A percentile compares a stretch with the other conserved stretches of the same genome.
Conservation (phyloP, 1,284 basidiomycete genomes). For the Sporisorium graminicola region DNA sequence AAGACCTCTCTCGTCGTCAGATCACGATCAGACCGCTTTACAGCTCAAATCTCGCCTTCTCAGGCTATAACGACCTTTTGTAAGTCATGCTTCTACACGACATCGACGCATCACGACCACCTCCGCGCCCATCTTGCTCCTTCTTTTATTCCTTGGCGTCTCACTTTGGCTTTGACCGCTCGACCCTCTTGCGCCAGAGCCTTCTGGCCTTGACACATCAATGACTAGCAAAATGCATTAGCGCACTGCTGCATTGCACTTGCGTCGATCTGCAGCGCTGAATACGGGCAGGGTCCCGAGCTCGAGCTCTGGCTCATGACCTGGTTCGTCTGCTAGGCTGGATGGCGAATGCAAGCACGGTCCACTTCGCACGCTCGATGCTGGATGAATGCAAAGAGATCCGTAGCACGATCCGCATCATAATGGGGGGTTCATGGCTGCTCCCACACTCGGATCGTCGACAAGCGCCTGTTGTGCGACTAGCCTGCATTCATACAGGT, state of each 20-base stretch:
- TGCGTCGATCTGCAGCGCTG: constrained; percentile 1
- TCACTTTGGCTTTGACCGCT: constrained; percentile 14
- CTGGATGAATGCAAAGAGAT: constrained; percentile 6
- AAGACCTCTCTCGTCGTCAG: constrained; percentile 19
- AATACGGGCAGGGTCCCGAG: background rate
- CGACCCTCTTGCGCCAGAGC: constrained; percentile 3
- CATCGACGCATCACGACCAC: background rate
- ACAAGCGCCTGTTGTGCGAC: constrained; percentile 16
- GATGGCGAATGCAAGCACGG: background rate
- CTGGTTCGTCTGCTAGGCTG: constrained; percentile 11
- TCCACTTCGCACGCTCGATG: background rate
- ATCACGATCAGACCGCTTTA: constrained; percentile 14
- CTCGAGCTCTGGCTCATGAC: background rate
- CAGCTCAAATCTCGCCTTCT: constrained; percentile 26
- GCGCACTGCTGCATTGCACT: background rate
- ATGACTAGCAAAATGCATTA: background rate
- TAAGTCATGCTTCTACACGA: constrained; percentile 18
- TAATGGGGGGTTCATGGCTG: background rate
- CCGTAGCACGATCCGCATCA: background rate
- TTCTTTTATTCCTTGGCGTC: constrained; percentile 6
- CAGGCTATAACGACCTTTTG: constrained; percentile 45
- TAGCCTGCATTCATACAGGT: background rate
- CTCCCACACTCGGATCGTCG: constrained; percentile 12
- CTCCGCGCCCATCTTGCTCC: background rate
- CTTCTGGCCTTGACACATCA: constrained; percentile 1